Evolutionary conservation across 2,329 filamentous ascomycete species (phyloP), one percentile per base, ranked within the genome.

Genomic region (Alternaria longipes): DNA sequence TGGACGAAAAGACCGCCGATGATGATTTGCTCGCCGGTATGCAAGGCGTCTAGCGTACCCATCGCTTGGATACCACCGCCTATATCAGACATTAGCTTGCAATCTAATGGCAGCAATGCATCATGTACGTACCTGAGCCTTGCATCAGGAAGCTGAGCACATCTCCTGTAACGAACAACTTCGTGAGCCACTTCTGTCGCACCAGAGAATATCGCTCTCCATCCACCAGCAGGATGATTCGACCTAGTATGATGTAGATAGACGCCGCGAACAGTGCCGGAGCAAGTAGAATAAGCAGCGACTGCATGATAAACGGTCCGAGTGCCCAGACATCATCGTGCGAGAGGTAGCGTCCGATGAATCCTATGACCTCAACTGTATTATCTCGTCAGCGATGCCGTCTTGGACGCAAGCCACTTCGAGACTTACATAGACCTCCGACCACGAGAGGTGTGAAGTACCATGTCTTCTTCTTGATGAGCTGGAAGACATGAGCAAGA

Each of bases 401-500:
- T 24, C 1, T n/a, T 2, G 22, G 20, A 26, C 5, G 9, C 18
- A 14, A 6, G 16, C 18, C 14, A 16, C 9, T 42, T 28, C 7
- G 2, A 45, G 3, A 73, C 78, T 56, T 77, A 85, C 84, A 84
- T 7, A 82, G 46, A 24, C 82, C 81, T 34, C 84, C 84, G 14
- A 86, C 67, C 4, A 83, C 60, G 41, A 86, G 82, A 0, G 85
- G 82, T 4, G 84, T 80, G 63, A 84, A 83, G 68, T 83, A 86
- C 81, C 82, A 86, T 4, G 82, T 82, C 40, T 77, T 72, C 2
- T 78, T 78, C n/a, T 73, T 78, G 20, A 76, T 69, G 22, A 84
- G 72, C 30, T 81, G 80, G 59, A 74, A 82, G 0, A 68, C 61
- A 61, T 86, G 84, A 2, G 72, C 61, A 0, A 70, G 22, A 0